Base-by-base conservation (phyloP, 2,329 filamentous ascomycete species). In the Epichloe baconii region DNA sequence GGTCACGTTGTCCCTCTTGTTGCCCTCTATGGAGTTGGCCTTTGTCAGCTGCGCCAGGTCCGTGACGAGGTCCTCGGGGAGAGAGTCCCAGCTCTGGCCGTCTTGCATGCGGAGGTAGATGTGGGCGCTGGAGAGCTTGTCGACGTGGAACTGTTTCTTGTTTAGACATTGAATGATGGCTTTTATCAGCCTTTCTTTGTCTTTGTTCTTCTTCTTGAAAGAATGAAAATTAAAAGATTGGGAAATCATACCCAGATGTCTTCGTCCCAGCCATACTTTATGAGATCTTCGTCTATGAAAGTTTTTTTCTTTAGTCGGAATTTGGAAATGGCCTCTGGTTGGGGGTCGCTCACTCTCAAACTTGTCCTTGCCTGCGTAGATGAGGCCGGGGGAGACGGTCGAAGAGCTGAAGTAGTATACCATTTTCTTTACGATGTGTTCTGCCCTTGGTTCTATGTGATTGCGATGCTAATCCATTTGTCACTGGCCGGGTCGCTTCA, bases 361-460 rank as follows among this genome's bases (percentile, higher is more conserved):
- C 72, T 98, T 98, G 75, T 98, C 93, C 70, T 97, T 98, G 68
- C 93, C 93, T 53, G 96, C 88, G 66, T 98, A 98, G 63, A 98
- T 82, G 65, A 85, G 90, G 42, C 88, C 91, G 35, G 88, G 66
- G 23, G 23, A 12, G 40, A 95, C 88, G 42, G 82, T 81, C 55
- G 80, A 91, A 26, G 91, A 97, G 1, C 83, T 93, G 68, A 93
- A 97, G 69, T 97, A 97, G 72, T 86, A 95, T 45, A 98, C 93
- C 93, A 98, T 94, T 14, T n/a, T 14, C 14, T 37, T 17, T 23
- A 23, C 6, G 26, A 15, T 31, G 26, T 11, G 26, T 11, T 31
- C 26, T 26, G 26, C 26, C 26, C 26, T 10, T 11, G 26, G 26
- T 10, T 10, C 0, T 4, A 31, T 11, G 8, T 31, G 26, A 31